Conservation (phyloP, 2,329 filamentous ascomycete genomes). For the Penicillium aurantiogriseum region DNA sequence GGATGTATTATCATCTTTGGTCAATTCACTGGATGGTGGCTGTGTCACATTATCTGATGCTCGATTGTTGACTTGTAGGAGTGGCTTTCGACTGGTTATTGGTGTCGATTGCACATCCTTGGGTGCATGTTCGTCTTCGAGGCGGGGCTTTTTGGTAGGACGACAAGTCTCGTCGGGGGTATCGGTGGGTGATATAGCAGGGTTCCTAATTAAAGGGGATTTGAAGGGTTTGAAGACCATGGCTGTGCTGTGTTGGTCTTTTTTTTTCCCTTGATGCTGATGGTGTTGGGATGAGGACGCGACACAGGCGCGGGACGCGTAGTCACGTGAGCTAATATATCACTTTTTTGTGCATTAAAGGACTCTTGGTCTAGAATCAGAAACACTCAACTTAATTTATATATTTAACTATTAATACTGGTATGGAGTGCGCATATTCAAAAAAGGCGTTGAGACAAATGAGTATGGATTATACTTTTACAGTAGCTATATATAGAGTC, state of each 20-base stretch:
- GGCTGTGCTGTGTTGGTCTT: slow-evolving; percentile 11
- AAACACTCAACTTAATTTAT: neutral
- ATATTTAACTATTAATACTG: neutral
- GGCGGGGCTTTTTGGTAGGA: slow-evolving; percentile 39
- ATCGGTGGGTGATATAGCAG: slow-evolving; percentile 3
- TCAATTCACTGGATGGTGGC: neutral
- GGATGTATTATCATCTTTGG: slow-evolving; percentile 8
- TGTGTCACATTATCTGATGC: slow-evolving; percentile 13
- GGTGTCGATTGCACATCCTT: slow-evolving; percentile 11
- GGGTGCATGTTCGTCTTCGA: slow-evolving; percentile 18
- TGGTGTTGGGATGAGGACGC: slow-evolving; percentile 15
- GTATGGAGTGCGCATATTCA: no score
- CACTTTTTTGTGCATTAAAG: neutral
- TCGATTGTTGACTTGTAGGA: slow-evolving; percentile 33
- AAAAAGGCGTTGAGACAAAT: no score
- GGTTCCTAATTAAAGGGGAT: slow-evolving; percentile 44
- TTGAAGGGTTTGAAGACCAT: slow-evolving; percentile 50
- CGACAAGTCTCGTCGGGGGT: slow-evolving; percentile 13
- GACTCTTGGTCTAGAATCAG: neutral
- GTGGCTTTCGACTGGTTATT: slow-evolving; percentile 28
- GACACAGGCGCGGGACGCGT: slow-evolving; percentile 17
- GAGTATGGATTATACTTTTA: slow-evolving; percentile 5
- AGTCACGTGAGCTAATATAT: slow-evolving; percentile 20
- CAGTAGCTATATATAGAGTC: slow-evolving; percentile 6
- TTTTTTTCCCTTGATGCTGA: neutral